phyloP scores from a whole-genome alignment of 768 basidiomycete species.

The Termitomyces sp. region DNA sequence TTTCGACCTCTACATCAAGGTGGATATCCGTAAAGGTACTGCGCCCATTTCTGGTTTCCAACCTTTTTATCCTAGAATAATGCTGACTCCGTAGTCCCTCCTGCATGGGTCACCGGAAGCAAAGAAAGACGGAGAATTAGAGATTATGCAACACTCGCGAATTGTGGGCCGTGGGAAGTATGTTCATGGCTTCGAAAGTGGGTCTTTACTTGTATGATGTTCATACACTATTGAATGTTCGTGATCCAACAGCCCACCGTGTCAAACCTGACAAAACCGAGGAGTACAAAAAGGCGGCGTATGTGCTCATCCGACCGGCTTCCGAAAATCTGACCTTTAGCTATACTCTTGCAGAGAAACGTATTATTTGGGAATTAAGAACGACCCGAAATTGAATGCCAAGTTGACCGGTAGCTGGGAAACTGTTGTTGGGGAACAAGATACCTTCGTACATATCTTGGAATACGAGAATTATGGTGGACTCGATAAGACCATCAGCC shows the following conservation, averaged over 20 bases:
- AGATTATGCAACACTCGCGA: constrained; percentile 79
- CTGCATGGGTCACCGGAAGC: constrained; percentile 95
- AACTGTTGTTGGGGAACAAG: constrained; percentile 84
- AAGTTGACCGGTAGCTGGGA: constrained; percentile 96
- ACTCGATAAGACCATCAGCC: constrained; percentile 70
- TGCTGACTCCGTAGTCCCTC: constrained; percentile 54
- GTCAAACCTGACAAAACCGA: constrained; percentile 80
- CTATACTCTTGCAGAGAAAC: constrained; percentile 49
- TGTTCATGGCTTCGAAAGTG: constrained; percentile 86
- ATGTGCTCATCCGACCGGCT: constrained; percentile 28
- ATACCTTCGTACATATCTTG: constrained; percentile 76
- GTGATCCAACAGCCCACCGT: constrained; percentile 60
- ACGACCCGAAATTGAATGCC: constrained; percentile 69
- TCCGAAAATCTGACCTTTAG: neutral
- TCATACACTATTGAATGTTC: neutral
- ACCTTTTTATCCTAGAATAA: constrained; percentile 13
- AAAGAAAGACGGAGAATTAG: constrained; percentile 74
- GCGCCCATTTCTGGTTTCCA: constrained; percentile 12
- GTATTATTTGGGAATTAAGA: constrained; percentile 80
- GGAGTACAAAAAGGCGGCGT: constrained; percentile 90
- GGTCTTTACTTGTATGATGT: constrained; percentile 22
- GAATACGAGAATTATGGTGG: constrained; percentile 95
- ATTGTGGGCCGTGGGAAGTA: constrained; percentile 93
- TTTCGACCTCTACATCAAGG: constrained; percentile 34
- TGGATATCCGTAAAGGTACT: constrained; percentile 64